phyloP scores from a whole-genome alignment of 495 filamentous ascomycete species.

The Oidiodendron maius region DNA sequence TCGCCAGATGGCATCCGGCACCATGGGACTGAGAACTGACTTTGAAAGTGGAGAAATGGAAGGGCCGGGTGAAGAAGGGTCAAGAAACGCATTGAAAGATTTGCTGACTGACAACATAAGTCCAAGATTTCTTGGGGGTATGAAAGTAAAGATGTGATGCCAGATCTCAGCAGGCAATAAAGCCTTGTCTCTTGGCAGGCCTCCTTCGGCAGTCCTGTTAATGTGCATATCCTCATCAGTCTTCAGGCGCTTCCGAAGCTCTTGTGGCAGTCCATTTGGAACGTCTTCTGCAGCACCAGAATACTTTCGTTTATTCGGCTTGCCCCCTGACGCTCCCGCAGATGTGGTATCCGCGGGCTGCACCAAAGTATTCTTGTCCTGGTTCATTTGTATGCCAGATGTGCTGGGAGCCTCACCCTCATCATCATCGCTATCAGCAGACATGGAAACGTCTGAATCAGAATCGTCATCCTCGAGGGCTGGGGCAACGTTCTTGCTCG shows the following conservation, averaged over 20 bases:
- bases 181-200: conserved; percentile 28
- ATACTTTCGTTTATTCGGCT: conserved; percentile 36
- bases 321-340: neutral
- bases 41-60: conserved; percentile 22
- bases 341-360: neutral
- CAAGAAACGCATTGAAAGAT: conserved; percentile 47
- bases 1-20: conserved; percentile 54
- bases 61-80: conserved; percentile 29
- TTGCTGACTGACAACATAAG: conserved; percentile 45
- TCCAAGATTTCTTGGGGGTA: conserved; percentile 42
- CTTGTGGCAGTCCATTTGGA: conserved; percentile 15
- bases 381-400: neutral
- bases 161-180: conserved; percentile 45
- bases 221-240: conserved; percentile 20
- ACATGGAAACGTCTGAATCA: conserved; percentile 24
- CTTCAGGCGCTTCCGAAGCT: conserved; percentile 25
- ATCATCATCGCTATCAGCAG: conserved; percentile 20
- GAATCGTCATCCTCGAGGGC: conserved; percentile 15
- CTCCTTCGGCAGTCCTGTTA: conserved; percentile 5
- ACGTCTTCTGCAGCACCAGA: conserved; percentile 7
- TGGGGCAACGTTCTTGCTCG: neutral
- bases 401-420: conserved; percentile 4
- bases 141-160: conserved; percentile 50
- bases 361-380: neutral
- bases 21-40: conserved; percentile 22